Evolutionary conservation across 2,329 filamentous ascomycete genomes (phyloP), one percentile per base, ranked within the genome.

Genomic region (Xylariaceae sp.): DNA sequence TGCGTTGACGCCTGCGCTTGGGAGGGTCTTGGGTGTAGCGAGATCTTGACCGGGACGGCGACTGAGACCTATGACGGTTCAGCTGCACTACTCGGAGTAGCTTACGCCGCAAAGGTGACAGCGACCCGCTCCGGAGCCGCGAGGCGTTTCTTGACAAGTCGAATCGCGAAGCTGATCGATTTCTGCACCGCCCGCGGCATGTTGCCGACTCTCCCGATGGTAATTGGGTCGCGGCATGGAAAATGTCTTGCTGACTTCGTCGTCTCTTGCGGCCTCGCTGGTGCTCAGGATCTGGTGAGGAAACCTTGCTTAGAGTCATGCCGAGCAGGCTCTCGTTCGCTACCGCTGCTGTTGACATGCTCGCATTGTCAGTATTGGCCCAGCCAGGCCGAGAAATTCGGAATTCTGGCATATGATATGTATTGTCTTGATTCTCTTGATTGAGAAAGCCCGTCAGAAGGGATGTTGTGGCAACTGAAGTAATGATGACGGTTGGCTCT

Each of bases 61-160:
- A 64, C 46, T 72, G 70, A 48, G 69, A 69, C 16, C 71, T 66
- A 31, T 68, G 65, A 26, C 60, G 60, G 22, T 64, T 62, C 4
- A 67, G 58, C 12, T 71, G 61, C 11, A 67, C 57, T 31, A 66
- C 64, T 42, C 65, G 63, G 13, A 71, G 61, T 15, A 72, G 53
- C 24, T 67, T 63, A 28, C 66, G 64, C 42, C 64, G 64, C 19
- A 64, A 65, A 11, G 71, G 67, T 3, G 68, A 69, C 13, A 64
- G 44, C 4, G 59, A 64, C 7, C 42, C 44, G 32, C 55, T 48
- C 34, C 56, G 41, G 22, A 53, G 36, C 39, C 44, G 55, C 51
- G 63, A 59, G 19, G 55, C 41, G 19, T 56, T 44, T 35, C 48
- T 45, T 11, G 58, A 57, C 26, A 50, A 29, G 35, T 62, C 54